These are phyloP conservation scores for Glycine soja DNA, from an alignment of 306 rosid species.

Conservation along the genomic window DNA sequence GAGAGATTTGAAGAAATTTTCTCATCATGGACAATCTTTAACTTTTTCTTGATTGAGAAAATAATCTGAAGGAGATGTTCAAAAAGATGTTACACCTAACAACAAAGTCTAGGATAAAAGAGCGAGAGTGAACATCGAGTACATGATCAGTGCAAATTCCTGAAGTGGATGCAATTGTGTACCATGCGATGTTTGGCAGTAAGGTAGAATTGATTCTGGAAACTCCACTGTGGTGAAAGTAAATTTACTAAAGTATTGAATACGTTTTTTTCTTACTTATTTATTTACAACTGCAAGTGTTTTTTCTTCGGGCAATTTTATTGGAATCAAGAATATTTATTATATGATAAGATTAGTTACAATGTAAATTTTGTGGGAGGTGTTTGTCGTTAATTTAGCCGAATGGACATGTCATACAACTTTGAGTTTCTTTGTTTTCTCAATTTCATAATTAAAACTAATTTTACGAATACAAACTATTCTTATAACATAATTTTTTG, in stretches of 20 bases:
- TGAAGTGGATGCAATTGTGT: conserved; percentile 22
- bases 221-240: conserved; percentile 1
- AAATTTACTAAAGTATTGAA: not conserved
- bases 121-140: not conserved
- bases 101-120: not conserved
- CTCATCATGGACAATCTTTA: not conserved
- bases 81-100: not conserved
- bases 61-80: not conserved
- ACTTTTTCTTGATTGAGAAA: not conserved
- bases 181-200: not conserved
- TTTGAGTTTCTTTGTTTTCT: not conserved
- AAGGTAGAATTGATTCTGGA: conserved; percentile 25
- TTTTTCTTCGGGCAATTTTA: not conserved
- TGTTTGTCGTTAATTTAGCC: not conserved
- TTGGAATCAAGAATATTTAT: not conserved
- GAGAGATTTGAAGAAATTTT: conserved; percentile 14
- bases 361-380: not conserved
- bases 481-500: not conserved
- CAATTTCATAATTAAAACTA: not conserved
- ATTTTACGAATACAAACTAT: not conserved
- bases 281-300: not conserved
- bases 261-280: not conserved
- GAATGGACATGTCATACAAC: not conserved
- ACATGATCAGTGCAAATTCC: conserved; percentile 17
- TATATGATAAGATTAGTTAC: not conserved